Percentiles rank a stretch among this genome's conserved stretches.
phyloP scores from a whole-genome alignment of 1,139 yeast species.

The Spathaspora sp. region DNA sequence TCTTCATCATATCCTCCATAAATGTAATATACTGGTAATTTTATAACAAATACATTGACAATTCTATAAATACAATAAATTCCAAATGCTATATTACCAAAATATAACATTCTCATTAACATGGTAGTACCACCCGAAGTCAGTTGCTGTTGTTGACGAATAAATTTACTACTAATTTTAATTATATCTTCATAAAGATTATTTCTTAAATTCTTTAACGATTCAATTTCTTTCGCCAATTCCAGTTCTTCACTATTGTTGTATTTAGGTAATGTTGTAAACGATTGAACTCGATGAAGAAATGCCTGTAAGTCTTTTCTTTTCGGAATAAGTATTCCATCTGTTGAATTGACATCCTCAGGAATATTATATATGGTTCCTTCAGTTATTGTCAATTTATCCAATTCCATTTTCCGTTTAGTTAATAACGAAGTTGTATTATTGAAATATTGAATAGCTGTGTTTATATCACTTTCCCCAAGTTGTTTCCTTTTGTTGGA shows the following conservation, averaged over 20 bases:
- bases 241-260: conserved; percentile 31
- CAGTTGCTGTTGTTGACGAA: conserved; percentile 12
- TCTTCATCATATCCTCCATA: conserved; percentile 9
- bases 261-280: conserved; percentile 32
- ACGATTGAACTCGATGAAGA: conserved; percentile 42
- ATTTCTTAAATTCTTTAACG: conserved; percentile 27
- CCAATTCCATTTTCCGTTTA: conserved; percentile 34
- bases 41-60: conserved; percentile 43
- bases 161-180: conserved; percentile 18
- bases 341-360: conserved; percentile 12
- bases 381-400: conserved; percentile 17
- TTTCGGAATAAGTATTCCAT: conserved; percentile 11
- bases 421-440: conserved; percentile 35
- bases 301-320: conserved; percentile 16
- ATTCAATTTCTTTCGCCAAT: conserved; percentile 35
- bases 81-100: conserved; percentile 40
- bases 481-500: conserved; percentile 9
- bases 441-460: conserved; percentile 36
- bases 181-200: conserved; percentile 32
- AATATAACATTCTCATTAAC: conserved; percentile 11
- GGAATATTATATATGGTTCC: conserved; percentile 31
- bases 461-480: conserved; percentile 26
- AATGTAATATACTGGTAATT: conserved; percentile 31
- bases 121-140: conserved; percentile 4
- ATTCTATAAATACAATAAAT: conserved; percentile 67